These are phyloP conservation scores for Conticribra guillardii DNA, from an alignment of 108 stramenopile genomes.

Conservation along the genomic window DNA sequence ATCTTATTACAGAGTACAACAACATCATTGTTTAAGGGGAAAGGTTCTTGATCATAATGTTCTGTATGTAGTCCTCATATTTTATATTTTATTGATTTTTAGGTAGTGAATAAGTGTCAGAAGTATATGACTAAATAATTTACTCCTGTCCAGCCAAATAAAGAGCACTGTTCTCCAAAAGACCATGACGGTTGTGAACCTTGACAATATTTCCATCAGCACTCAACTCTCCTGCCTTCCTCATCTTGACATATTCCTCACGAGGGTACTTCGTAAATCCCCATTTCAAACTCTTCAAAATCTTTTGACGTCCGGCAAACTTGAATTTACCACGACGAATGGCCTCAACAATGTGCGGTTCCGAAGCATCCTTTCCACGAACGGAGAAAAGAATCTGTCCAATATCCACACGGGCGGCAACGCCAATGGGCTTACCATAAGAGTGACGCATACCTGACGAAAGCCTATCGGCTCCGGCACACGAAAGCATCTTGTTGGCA, in stretches of 20 bases:
- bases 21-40: too few species aligned
- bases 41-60: background rate
- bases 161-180: slow-evolving; percentile 77
- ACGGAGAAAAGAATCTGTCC: slow-evolving; percentile 97
- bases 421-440: slow-evolving; percentile 99
- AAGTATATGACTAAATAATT: too few species aligned
- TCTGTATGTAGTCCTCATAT: background rate
- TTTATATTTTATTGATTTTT: too few species aligned
- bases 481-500: slow-evolving; percentile 99
- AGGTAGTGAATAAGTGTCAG: too few species aligned
- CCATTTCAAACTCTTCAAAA: slow-evolving; percentile 99
- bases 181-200: slow-evolving; percentile 90
- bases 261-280: slow-evolving; percentile 99
- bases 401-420: slow-evolving; percentile 98
- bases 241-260: slow-evolving; percentile 94
- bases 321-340: slow-evolving; percentile 99
- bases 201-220: slow-evolving; percentile 94
- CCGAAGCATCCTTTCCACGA: slow-evolving; percentile 92
- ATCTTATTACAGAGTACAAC: too few species aligned
- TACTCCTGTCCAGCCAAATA: slow-evolving; percentile 87
- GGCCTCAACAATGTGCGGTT: slow-evolving; percentile 95
- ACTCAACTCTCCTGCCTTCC: slow-evolving; percentile 90
- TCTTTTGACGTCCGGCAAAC: slow-evolving; percentile 99
- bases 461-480: slow-evolving; percentile 99
- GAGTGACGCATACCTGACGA: slow-evolving; percentile 99